These are phyloP conservation scores for Lactarius vividus DNA, from an alignment of 768 basidiomycete genomes.

Conservation along the genomic window DNA sequence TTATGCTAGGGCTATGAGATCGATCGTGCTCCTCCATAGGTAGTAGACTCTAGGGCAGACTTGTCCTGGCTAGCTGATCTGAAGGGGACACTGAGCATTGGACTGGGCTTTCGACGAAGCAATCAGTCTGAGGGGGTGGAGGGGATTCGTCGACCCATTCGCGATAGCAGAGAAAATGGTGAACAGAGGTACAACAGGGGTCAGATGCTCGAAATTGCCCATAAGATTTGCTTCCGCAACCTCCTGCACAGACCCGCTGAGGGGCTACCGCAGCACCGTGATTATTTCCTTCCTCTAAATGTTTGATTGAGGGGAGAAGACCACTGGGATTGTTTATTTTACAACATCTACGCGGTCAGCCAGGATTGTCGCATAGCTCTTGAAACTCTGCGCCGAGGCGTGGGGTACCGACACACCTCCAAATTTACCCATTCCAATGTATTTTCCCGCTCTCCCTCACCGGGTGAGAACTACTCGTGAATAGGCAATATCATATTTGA, in stretches of 20 bases:
- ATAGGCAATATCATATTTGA: background rate
- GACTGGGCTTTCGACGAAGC: conserved; percentile 19
- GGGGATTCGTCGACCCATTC: conserved; percentile 20
- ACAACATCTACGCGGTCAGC: background rate
- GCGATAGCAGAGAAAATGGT: conserved; percentile 10
- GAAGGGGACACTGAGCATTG: conserved; percentile 1
- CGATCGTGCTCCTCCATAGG: conserved; percentile 21
- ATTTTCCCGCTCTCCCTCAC: background rate
- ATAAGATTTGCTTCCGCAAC: conserved; percentile 40
- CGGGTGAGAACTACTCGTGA: background rate
- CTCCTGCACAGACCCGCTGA: conserved; percentile 30
- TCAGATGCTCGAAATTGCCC: conserved; percentile 23
- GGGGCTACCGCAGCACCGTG: conserved; percentile 25
- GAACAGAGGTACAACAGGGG: conserved; percentile 24
- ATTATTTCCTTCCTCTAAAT: background rate
- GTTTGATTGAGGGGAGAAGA: background rate
- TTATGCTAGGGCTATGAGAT: conserved; percentile 35
- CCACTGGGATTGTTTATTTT: background rate
- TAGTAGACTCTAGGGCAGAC: conserved; percentile 9
- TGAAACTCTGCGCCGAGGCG: background rate
- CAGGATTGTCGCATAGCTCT: background rate
- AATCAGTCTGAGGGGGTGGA: conserved; percentile 24
- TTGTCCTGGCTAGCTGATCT: conserved; percentile 3
- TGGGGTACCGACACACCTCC: background rate
- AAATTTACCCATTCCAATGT: background rate